Conservation (phyloP, 106 monocot genomes). For the Dendrobium chrysotoxum region DNA sequence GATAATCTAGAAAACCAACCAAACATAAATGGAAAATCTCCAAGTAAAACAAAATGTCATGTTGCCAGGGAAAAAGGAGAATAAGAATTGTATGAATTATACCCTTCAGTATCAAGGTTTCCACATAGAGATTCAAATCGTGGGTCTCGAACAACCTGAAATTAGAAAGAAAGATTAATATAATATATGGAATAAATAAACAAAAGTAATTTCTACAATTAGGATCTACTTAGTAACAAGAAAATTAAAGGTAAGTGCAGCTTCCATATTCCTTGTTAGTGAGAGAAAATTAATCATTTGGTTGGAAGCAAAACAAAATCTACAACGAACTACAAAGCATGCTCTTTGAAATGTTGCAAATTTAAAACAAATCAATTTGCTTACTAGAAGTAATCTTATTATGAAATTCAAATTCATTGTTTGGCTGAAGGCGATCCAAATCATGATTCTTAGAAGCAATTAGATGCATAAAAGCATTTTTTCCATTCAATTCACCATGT, state of each 20-base stretch:
- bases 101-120: constrained; percentile 53
- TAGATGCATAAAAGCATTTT: not conserved
- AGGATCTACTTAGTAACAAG: not conserved
- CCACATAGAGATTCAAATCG: constrained; percentile 70
- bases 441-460: not conserved
- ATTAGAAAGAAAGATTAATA: constrained; percentile 5
- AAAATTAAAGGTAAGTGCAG: not conserved
- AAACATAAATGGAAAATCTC: not conserved
- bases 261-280: not conserved
- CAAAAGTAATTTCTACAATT: not conserved
- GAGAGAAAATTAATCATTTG: not conserved
- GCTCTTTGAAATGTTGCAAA: too few species aligned
- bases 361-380: too few species aligned
- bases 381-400: too few species aligned
- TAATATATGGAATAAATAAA: not conserved
- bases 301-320: too few species aligned
- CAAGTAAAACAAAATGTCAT: not conserved
- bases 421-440: not conserved
- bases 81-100: not conserved
- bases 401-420: not conserved
- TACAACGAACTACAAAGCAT: too few species aligned
- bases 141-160: constrained; percentile 61
- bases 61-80: not conserved
- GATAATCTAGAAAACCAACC: not conserved
- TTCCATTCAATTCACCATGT: not conserved